Base-by-base conservation (phyloP, 2,329 filamentous ascomycete species). In the Ascochyta lentis region DNA sequence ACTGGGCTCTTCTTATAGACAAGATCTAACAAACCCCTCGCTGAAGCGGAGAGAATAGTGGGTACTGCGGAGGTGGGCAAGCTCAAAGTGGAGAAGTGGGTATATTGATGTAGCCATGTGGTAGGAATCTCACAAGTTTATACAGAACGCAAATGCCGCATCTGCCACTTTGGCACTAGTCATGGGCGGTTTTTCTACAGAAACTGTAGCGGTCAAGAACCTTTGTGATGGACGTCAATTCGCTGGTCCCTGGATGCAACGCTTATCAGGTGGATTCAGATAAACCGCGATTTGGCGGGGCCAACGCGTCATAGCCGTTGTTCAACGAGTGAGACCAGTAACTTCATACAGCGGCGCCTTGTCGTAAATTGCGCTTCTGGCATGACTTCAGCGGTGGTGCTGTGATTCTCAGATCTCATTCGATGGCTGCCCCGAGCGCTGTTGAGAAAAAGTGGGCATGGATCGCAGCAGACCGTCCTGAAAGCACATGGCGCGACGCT, bases 21-120 rank as follows among this genome's bases (percentile, higher is more conserved):
- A 29, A 43, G 24, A 44, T 66, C 54, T 59, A 61, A 59, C 41
- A 29, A 54, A 50, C 47, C 58, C 53, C 59, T 64, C 52, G 59
- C 49, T 38, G 24, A 27, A 53, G 64, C 56, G 68, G 68, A 65
- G 65, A 66, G 57, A 68, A 66, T 35, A 62, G 67, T 69, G 67
- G 68, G 53, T 58, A 64, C 35, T 58, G 66, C 63, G 70, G 69
- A 69, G 65, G 67, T 66, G 59, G 64, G 41, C 61, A 60, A 59
- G 19, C 15, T 47, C 42, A 43, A 51, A 38, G 38, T 50, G 53
- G 31, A 40, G 39, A 54, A 54, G 52, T 51, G 58, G 48, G 49
- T 59, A 61, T 55, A 51, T 59, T 54, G 57, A 42, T 57, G 58
- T 60, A 49, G 49, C 35, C 56, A 45, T 41, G 26, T 55, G 51